Base-by-base conservation (phyloP, 129 eudicot genomes). In the Pulicaria dysenterica region DNA sequence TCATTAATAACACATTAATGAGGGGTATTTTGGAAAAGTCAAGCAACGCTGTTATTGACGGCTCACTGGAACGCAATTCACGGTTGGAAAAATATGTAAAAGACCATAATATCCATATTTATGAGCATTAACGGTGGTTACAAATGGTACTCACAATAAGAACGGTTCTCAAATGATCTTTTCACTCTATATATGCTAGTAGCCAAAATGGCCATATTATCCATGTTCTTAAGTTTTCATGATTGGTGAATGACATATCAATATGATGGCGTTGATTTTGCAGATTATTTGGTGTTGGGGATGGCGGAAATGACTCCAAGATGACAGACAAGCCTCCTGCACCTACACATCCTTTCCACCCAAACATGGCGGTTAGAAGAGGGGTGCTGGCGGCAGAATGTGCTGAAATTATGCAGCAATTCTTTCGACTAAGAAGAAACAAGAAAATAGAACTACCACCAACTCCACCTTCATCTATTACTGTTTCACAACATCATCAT, bases 271-370 rank as follows among this genome's bases (percentile, higher is more conserved):
- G 3, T 43, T 17, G 6, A 5, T 65, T 80, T 80, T 71, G 49
- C 86, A 94, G 98, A 83, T 85, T 94, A 55, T 94, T 90, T 74
- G 89, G 91, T 2, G 67, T 44, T 75, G 88, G 84, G 7, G 74
- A 67, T 43, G 91, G 83, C 11, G 86, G 76, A 57, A 77, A 53
- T 40, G 77, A 72, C 76, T 49, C 70, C 59, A 85, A 71, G 58
- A 40, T 56, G 17, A 13, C 81, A 44, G 83, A 85, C 6, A 85
- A 77, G 68, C 81, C 85, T 46, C 73, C 91, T 65, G 91, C 91
- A 55, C 96, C 96, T 1, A 58, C 81, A 39, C 98, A 94, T 57
- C 98, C 98, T 5, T 94, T 94, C 75, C 96, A 94, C 86, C 93
- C 92, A 17, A 88, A 90, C 64, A 80, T 94, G 47, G 59, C 15